Evolutionary conservation across 2,329 filamentous ascomycete species (phyloP), one percentile per base, ranked within the genome.

Genomic region (Claviceps sp.): DNA sequence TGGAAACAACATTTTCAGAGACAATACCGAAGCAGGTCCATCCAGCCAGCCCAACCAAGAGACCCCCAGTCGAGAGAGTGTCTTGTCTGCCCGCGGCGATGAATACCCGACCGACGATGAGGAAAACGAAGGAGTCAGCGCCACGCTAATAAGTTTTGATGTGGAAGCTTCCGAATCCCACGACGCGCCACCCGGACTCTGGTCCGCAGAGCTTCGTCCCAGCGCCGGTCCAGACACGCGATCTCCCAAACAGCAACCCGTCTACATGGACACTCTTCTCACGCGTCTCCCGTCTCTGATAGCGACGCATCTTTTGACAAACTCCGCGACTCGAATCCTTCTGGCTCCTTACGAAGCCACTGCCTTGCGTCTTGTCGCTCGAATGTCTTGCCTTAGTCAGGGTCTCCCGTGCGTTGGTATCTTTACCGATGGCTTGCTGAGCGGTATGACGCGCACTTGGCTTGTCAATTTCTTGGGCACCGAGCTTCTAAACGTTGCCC

Each of bases 91-190:
- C 9, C 63, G 72, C n/a, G 72, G 67, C 14, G 73, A 76, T 52
- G 77, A 78, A 42, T 77, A 75, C 53, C 73, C 67, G 11, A 77
- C 71, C 13, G 78, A 80, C 46, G 78, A 80, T 50, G 77, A 79
- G 47, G 77, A 77, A 16, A 67, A 74, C 14, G 77, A 78, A 47
- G 69, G 73, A 47, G 66, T 80, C 23, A 77, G 72, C 51, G 73
- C 77, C 1, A 79, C 77, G 0, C 64, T 81, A 5, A 80, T 82
- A 49, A 80, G 76, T 56, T 80, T 82, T 52, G 78, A 82, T 52
- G 77, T 81, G 29, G 78, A 82, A 55, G 74, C 77, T 0, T 74
- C 71, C 3, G 77, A 80, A 46, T 67, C 75, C 0, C 71, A 68
- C 3, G 74, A 78, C 47, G 68, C 70, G 2, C 73, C 73, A 1